phyloP scores from a whole-genome alignment of 257 asterid genomes.

The Solanum pinnatisectum region DNA sequence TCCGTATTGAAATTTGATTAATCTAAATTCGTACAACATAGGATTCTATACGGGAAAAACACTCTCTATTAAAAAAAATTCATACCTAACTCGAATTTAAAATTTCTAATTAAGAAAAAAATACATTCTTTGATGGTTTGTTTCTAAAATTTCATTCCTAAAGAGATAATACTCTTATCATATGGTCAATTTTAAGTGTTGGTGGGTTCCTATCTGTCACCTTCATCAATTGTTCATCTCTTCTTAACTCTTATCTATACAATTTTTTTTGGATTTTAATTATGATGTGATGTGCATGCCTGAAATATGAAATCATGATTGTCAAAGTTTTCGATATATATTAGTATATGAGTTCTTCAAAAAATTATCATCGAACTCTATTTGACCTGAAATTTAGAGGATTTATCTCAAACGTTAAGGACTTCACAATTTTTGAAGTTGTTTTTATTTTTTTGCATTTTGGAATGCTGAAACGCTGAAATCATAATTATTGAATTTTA shows the following conservation, averaged over 20 bases:
- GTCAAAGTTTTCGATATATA: no score
- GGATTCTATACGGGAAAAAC: no score
- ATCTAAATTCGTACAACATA: no score
- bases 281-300: not conserved
- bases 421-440: not conserved
- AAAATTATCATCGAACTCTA: no score
- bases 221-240: not conserved
- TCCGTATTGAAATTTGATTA: no score
- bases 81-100: no score
- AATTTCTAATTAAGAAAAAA: no score
- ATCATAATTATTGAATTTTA: no score
- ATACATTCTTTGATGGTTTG: no score
- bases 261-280: not conserved
- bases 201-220: not conserved
- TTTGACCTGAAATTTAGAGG: not conserved
- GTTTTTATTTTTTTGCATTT: not conserved
- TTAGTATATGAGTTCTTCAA: no score
- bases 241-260: not conserved
- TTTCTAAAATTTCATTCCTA: not conserved
- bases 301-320: not conserved
- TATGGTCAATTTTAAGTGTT: not conserved
- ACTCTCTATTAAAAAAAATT: no score
- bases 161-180: not conserved
- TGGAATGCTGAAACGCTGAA: no score
- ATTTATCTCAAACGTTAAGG: not conserved